Conservation (phyloP, 2,329 filamentous ascomycete genomes). For the Botrytis deweyae region DNA sequence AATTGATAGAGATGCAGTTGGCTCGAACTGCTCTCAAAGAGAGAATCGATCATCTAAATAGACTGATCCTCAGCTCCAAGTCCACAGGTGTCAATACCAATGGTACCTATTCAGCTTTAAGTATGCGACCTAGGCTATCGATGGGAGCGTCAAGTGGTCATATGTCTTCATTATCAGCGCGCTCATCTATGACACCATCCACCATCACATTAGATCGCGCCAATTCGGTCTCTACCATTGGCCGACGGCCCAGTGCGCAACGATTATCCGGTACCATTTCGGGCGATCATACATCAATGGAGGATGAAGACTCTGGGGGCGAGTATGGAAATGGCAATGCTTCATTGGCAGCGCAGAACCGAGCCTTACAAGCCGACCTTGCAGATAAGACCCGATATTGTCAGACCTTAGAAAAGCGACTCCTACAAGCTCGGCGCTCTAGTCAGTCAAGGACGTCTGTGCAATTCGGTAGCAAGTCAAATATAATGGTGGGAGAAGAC, state of each 20-base stretch:
- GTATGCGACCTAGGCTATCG: constrained; percentile 63
- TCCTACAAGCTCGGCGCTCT: constrained; percentile 84
- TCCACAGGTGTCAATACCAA: constrained; percentile 88
- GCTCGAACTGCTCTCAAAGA: constrained; percentile 95
- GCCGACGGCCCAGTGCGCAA: constrained; percentile 30
- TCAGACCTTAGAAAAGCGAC: constrained; percentile 83
- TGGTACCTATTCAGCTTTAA: constrained; percentile 67
- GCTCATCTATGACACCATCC: constrained; percentile 70
- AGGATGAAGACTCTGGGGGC: constrained; percentile 70
- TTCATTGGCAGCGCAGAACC: constrained; percentile 78
- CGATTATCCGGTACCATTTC: constrained; percentile 29
- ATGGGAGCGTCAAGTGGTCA: constrained; percentile 42
- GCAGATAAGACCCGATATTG: constrained; percentile 98
- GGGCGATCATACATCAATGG: constrained; percentile 32
- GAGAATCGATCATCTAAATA: constrained; percentile 94
- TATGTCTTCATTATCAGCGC: constrained; percentile 54
- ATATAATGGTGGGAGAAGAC: constrained; percentile 73
- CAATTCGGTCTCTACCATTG: constrained; percentile 49
- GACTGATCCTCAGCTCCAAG: constrained; percentile 91
- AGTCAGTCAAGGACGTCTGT: constrained; percentile 86
- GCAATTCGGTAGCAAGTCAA: constrained; percentile 62
- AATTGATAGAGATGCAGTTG: constrained; percentile 98
- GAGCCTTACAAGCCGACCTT: constrained; percentile 89
- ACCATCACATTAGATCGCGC: constrained; percentile 57
- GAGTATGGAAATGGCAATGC: constrained; percentile 87